Conservation (phyloP, 768 basidiomycete genomes). For the Russula sp. region DNA sequence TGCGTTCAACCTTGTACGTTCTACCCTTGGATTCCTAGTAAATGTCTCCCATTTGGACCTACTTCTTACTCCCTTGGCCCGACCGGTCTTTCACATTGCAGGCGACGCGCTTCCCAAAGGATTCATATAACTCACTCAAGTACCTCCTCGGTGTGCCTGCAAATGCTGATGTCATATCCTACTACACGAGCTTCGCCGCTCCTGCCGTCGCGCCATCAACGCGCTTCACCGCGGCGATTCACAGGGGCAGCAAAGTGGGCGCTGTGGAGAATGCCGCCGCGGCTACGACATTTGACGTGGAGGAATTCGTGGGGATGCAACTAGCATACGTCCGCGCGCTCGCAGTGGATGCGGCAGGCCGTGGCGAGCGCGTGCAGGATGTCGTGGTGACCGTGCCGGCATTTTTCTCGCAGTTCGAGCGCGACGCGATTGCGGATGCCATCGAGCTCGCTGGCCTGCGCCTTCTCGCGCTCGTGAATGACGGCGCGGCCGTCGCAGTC, state of each 20-base stretch:
- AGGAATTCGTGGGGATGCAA: slow-evolving; percentile 94
- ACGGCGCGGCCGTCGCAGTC: slow-evolving; percentile 91
- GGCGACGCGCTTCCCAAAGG: slow-evolving; percentile 88
- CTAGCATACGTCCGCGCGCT: slow-evolving; percentile 84
- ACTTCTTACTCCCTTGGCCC: not conserved
- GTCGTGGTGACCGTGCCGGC: slow-evolving; percentile 87
- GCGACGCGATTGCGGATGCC: slow-evolving; percentile 87
- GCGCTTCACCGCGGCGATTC: slow-evolving; percentile 33
- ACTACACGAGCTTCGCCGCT: slow-evolving; percentile 42
- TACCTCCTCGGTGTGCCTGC: slow-evolving; percentile 67
- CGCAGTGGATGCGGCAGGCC: slow-evolving; percentile 59
- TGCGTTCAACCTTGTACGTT: slow-evolving; percentile 77
- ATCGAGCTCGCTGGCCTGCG: slow-evolving; percentile 85
- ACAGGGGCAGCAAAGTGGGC: slow-evolving; percentile 44
- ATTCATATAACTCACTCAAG: slow-evolving; percentile 83
- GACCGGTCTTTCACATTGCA: slow-evolving; percentile 27
- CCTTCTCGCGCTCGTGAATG: slow-evolving; percentile 79
- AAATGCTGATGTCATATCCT: slow-evolving; percentile 26
- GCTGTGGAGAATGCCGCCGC: not conserved
- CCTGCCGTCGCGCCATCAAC: slow-evolving; percentile 54
- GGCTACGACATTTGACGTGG: slow-evolving; percentile 59
- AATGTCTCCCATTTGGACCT: not conserved
- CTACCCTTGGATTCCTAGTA: not conserved
- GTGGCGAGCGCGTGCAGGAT: slow-evolving; percentile 66
- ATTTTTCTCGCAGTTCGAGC: slow-evolving; percentile 84